phyloP scores from a whole-genome alignment of 495 filamentous ascomycete genomes.

The Lasiosphaeris hirsuta region DNA sequence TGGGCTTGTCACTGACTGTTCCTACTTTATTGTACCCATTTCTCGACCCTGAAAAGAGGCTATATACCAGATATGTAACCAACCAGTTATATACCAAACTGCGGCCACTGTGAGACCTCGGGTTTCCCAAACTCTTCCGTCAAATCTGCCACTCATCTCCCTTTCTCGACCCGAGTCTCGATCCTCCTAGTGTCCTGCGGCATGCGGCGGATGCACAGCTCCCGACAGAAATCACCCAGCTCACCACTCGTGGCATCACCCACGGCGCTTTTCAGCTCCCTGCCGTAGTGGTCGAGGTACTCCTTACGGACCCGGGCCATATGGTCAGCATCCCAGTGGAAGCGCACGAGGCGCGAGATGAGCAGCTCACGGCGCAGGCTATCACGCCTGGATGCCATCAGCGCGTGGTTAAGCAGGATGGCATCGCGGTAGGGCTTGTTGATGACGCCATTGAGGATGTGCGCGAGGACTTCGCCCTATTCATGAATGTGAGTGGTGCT shows the following conservation, averaged over 20 bases:
- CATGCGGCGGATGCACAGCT: conserved; percentile 52
- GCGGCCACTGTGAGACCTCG: no score
- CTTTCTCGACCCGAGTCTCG: conserved; percentile 18
- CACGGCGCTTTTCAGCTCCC: conserved; percentile 62
- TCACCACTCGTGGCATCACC: conserved; percentile 47
- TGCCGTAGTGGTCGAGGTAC: conserved; percentile 68
- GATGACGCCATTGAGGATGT: conserved; percentile 94
- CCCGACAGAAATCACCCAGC: conserved; percentile 52
- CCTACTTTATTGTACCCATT: no score
- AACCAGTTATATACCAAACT: no score
- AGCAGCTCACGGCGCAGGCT: conserved; percentile 74
- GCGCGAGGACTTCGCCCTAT: conserved; percentile 90
- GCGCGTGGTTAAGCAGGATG: conserved; percentile 88
- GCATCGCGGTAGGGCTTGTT: conserved; percentile 94
- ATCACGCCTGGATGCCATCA: conserved; percentile 59
- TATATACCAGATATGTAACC: no score
- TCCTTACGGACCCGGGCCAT: conserved; percentile 67
- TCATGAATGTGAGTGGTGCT: not conserved
- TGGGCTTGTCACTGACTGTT: no score
- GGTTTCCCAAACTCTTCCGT: no score
- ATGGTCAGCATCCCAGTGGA: conserved; percentile 81
- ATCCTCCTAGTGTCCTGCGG: conserved; percentile 49
- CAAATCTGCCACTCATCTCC: not conserved
- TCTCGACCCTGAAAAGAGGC: no score
- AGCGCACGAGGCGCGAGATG: conserved; percentile 73